Conservation (phyloP, 345 rosid genomes). For the Melaleuca quinquenervia region DNA sequence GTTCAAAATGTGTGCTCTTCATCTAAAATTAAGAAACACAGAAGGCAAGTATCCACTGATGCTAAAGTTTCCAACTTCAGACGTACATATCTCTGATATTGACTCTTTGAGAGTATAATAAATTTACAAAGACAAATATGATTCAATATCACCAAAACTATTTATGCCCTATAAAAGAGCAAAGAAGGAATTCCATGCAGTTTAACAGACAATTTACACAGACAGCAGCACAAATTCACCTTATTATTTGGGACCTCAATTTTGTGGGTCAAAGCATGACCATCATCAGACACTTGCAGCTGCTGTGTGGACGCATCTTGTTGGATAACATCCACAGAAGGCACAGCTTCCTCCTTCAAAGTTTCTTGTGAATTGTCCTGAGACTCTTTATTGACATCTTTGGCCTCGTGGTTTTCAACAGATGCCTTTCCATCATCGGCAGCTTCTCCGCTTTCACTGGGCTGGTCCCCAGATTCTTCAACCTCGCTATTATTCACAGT, state of each 20-base stretch:
- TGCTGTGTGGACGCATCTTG: neutral
- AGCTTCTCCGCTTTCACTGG: neutral
- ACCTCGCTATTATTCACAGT: neutral
- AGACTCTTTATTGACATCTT: neutral
- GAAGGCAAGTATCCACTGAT: neutral
- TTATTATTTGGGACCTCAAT: constrained; percentile 85
- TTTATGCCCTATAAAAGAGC: neutral
- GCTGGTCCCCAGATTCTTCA: neutral
- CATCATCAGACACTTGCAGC: constrained; percentile 12
- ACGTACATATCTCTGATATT: neutral
- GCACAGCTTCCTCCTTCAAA: neutral
- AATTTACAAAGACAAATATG: neutral
- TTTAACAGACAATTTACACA: neutral
- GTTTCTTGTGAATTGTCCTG: neutral
- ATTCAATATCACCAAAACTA: neutral
- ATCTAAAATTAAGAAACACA: neutral
- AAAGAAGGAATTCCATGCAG: neutral
- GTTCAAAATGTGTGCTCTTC: neutral
- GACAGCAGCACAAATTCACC: constrained; percentile 17
- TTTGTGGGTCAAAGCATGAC: constrained; percentile 30
- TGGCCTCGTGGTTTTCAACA: neutral
- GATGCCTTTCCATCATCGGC: neutral
- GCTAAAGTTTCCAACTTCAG: neutral
- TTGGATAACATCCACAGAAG: neutral
- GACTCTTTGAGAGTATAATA: neutral